Base-by-base conservation (phyloP, 495 filamentous ascomycete species). In the Corynascus novoguineensis region DNA sequence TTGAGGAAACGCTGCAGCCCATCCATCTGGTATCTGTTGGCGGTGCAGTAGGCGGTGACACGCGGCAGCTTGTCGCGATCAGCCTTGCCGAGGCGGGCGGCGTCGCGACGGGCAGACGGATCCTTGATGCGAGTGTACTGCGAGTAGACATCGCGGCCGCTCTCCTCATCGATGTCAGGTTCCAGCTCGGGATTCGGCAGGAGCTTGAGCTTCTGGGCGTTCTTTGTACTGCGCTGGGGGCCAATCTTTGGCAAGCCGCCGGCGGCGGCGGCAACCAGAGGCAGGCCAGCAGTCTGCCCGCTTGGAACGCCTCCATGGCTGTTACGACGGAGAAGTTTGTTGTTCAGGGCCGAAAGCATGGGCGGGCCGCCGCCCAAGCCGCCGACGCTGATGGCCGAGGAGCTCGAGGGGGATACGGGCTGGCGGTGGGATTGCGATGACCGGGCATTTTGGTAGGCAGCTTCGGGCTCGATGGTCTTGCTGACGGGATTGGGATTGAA, bases 11-110 rank as follows among this genome's bases (percentile, higher is more conserved):
- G 82, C 81, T 95, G 86, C 40, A 97, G 75, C 5, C 84, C 85
- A 7, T 96, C 92, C 70, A 96, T 82, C 57, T 89, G 84, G 66
- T 97, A 97, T 12, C 82, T 86, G 68, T 88, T 88, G 25, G 95
- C 89, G 1, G 95, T 97, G 64, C 92, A 96, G 72, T 97, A 97
- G 17, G 93, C 93, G 24, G 93, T 97, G 4, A 98, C 93, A 52
- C 93, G 75, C 3, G 93, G 93, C 45, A 98, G 73, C 58, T 83
- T 80, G 51, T 90, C 87, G 37, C 93, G 81, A 66, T 98, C 93
- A 34, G 91, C 92, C 64, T 97, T 97, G 32, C 95, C 95, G 24
- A 98, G 72, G 53, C 91, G 75, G 32, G 95, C 95, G 24, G 93
- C 93, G 79, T 97, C 95, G 59, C 93, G 83, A 50, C 93, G 77